A percentile compares a stretch with the other conserved stretches of the same genome.
Conservation (phyloP, 352 stramenopile genomes). For the Phytopythium vexans region DNA sequence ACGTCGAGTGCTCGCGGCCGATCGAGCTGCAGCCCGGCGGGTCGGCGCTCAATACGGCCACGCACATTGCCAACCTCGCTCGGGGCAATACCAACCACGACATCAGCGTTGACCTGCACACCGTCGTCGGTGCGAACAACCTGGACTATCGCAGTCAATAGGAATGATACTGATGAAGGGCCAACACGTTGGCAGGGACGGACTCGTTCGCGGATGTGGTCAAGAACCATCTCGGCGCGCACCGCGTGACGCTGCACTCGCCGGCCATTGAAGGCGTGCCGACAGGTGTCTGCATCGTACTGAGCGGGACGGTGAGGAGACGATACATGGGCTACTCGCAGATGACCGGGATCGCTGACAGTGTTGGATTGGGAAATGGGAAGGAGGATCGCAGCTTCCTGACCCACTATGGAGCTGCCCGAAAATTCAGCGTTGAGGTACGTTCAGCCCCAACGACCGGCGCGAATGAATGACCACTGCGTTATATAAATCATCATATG, state of each 20-base stretch:
- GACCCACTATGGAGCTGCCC: slow-evolving; percentile 74
- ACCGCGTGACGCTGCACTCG: slow-evolving; percentile 40
- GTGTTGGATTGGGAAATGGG: neutral
- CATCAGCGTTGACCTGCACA: slow-evolving; percentile 52
- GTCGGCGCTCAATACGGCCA: slow-evolving; percentile 83
- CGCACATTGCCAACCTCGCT: slow-evolving; percentile 65
- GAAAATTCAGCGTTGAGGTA: slow-evolving; percentile 60
- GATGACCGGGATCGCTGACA: slow-evolving; percentile 2
- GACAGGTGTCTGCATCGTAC: slow-evolving; percentile 79
- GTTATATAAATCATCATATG: neutral
- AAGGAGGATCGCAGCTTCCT: slow-evolving; percentile 80
- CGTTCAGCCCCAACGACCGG: neutral
- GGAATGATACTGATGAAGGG: neutral
- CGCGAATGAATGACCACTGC: neutral
- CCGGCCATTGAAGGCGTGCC: slow-evolving; percentile 29
- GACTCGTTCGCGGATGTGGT: slow-evolving; percentile 43
- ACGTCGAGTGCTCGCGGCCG: slow-evolving; percentile 60
- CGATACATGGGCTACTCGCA: neutral
- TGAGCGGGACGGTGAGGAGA: slow-evolving; percentile 52
- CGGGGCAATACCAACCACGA: slow-evolving; percentile 16
- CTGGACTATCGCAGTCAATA: neutral
- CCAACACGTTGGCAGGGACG: slow-evolving; percentile 21
- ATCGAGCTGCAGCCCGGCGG: slow-evolving; percentile 79
- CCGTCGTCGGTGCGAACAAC: slow-evolving; percentile 36
- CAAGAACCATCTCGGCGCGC: slow-evolving; percentile 38